A percentile compares a stretch with the other conserved stretches of the same genome.
These are phyloP conservation scores for Breynia disticha DNA, from an alignment of 441 rosid genomes.

Conservation along the genomic window DNA sequence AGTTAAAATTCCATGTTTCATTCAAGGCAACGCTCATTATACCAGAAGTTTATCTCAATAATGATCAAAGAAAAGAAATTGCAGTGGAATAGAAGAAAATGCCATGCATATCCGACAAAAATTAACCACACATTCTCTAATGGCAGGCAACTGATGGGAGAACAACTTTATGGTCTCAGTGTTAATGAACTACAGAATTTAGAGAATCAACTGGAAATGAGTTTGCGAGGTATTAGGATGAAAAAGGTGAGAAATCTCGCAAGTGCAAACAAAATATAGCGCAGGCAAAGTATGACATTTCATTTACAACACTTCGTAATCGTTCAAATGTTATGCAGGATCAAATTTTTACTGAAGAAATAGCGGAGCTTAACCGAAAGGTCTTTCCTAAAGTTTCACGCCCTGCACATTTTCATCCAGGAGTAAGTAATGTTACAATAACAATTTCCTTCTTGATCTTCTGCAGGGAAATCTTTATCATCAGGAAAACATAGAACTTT, in stretches of 20 bases:
- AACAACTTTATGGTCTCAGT: slow-evolving; percentile 37
- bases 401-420: background rate
- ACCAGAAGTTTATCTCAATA: no score
- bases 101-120: background rate
- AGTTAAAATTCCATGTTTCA: no score
- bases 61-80: background rate
- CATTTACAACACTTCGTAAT: background rate
- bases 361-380: slow-evolving; percentile 33
- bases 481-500: slow-evolving; percentile 52
- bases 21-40: no score
- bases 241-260: slow-evolving; percentile 28
- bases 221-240: slow-evolving; percentile 32
- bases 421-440: background rate
- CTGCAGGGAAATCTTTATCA: slow-evolving; percentile 25
- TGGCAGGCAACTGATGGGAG: slow-evolving; percentile 42
- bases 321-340: slow-evolving; percentile 26
- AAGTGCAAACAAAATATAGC: background rate
- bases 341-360: slow-evolving; percentile 29
- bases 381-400: slow-evolving; percentile 11
- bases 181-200: slow-evolving; percentile 33
- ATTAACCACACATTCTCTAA: slow-evolving; percentile 3
- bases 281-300: background rate
- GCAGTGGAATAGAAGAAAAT: background rate
- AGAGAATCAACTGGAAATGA: slow-evolving; percentile 41
- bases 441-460: background rate